Evolutionary conservation across 1,284 basidiomycete species (phyloP), one percentile per base, ranked within the genome.

Genomic region (Veloporphyrellus conicus): DNA sequence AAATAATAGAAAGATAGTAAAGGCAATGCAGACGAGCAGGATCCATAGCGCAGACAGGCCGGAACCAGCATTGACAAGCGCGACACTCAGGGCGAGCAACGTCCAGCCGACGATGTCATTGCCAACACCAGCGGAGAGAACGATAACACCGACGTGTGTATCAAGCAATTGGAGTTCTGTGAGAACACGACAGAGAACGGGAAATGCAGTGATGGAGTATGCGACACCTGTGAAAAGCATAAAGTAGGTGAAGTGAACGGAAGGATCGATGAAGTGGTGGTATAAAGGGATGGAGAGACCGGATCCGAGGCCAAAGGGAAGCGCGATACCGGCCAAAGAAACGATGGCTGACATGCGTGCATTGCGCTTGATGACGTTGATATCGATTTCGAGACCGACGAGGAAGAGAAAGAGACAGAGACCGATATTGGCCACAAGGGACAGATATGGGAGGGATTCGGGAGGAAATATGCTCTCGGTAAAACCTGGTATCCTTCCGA

Each of bases 201-300:
- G 90, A 63, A 94, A 93, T 0, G 93, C 93, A 0, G 93, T 97
- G 66, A 97, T 96, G 6, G 87, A 86, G 70, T 87, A 92, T 2
- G 93, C 86, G 20, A 95, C 90, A 41, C 92, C 91, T 18, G 90
- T 84, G 68, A 97, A 98, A 32, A 99, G 82, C 76, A 98, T 81
- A 67, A 98, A 98, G 62, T 96, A 78, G 1, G 88, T 87, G 67
- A 93, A 76, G 32, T 83, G 71, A 48, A 91, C 80, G 32, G 67
- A 73, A 0, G 68, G 61, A 57, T 87, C 78, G 61, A 95, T 84
- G 68, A 93, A 96, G 10, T 77, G 66, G 49, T 87, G 71, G 71
- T 95, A 97, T 19, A 97, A 67, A 1, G 90, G 85, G 6, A 86
- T 77, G 0, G 90, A 78, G 14, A 97, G 75, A 0, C 79, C 90